Evolutionary conservation across 129 eudicot genomes (phyloP).

Genomic region (Artemisia annua): DNA sequence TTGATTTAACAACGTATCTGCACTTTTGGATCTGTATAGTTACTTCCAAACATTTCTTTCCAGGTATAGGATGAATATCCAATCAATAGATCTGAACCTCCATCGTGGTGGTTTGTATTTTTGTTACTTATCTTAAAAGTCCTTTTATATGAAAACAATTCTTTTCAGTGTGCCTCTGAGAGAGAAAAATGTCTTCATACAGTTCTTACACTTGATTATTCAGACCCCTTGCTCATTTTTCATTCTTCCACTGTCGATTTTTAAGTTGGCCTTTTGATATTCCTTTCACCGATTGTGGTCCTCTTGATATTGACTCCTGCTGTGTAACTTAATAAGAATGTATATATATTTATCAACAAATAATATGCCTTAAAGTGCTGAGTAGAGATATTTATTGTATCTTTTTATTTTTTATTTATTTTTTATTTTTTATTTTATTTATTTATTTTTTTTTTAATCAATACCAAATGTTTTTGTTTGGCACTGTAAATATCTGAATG

Average conservation of each 20-base stretch:
- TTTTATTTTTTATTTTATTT: too few species aligned
- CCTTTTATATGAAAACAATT: background rate
- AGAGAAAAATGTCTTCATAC: background rate
- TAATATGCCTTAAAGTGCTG: too few species aligned
- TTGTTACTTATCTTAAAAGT: background rate
- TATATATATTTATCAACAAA: too few species aligned
- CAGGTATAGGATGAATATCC: background rate
- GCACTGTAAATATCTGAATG: too few species aligned
- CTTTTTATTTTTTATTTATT: too few species aligned
- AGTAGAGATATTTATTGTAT: too few species aligned
- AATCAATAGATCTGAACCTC: background rate
- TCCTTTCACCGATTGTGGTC: too few species aligned
- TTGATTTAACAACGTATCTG: background rate
- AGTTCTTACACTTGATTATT: background rate
- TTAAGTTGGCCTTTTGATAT: too few species aligned
- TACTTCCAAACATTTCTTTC: background rate
- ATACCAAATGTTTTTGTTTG: too few species aligned
- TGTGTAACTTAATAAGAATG: too few species aligned
- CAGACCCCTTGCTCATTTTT: background rate
- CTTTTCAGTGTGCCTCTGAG: background rate
- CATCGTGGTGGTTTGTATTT: background rate
- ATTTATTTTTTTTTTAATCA: too few species aligned
- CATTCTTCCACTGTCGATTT: background rate
- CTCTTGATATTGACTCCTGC: too few species aligned
- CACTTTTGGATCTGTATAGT: background rate